Percentiles rank a stretch among this genome's conserved stretches.
phyloP scores from a whole-genome alignment of 768 basidiomycete genomes.

The Pisolithus sp. region DNA sequence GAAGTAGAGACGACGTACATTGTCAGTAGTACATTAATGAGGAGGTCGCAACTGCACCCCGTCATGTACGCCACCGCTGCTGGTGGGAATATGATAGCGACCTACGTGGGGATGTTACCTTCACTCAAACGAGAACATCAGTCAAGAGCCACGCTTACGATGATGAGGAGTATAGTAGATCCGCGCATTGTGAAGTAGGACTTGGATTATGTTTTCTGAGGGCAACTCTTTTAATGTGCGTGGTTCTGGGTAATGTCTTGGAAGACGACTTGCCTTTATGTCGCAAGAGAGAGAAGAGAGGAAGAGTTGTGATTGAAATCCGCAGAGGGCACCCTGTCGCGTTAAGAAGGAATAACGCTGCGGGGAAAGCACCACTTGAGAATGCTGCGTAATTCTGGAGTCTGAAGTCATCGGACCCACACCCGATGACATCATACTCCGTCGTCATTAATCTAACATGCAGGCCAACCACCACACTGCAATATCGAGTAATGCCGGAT shows the following conservation, averaged over 20 bases:
- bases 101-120: conserved; percentile 30
- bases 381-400: background rate
- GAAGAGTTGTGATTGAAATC: too few relatives aligned
- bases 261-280: too few relatives aligned
- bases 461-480: too few relatives aligned
- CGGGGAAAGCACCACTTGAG: background rate
- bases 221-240: background rate
- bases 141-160: background rate
- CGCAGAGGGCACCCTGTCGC: too few relatives aligned
- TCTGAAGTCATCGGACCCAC: background rate
- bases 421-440: background rate
- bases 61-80: conserved; percentile 68
- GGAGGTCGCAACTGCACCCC: conserved; percentile 77
- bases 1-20: conserved; percentile 39
- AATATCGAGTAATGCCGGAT: too few relatives aligned
- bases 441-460: too few relatives aligned
- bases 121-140: background rate
- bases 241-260: too few relatives aligned
- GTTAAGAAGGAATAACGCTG: background rate
- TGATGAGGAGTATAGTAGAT: background rate
- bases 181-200: background rate
- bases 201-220: too few relatives aligned
- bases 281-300: too few relatives aligned
- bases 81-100: conserved; percentile 73
- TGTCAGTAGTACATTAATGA: conserved; percentile 76